Evolutionary conservation across 768 basidiomycete genomes (phyloP).

Genomic region (Trametes meyenii): DNA sequence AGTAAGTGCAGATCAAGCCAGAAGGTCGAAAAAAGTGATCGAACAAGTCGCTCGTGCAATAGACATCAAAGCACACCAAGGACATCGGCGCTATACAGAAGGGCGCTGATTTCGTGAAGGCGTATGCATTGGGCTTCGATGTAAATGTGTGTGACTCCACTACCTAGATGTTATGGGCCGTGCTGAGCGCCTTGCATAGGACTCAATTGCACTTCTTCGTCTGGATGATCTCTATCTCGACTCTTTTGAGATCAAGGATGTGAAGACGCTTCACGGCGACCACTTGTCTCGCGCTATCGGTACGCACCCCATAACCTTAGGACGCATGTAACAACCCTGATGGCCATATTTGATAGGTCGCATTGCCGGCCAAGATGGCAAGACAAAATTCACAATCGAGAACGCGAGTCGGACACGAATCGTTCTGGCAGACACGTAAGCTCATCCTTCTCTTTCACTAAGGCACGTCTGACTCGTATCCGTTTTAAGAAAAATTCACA

Average conservation of each 20-base stretch:
- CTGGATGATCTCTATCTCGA: slow-evolving; percentile 98
- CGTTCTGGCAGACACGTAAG: slow-evolving; percentile 95
- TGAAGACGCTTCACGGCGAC: slow-evolving; percentile 97
- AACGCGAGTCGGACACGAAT: slow-evolving; percentile 97
- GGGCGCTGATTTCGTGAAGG: slow-evolving; percentile 96
- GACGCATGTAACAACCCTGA: no score
- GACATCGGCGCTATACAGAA: slow-evolving; percentile 94
- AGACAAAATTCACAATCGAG: slow-evolving; percentile 98
- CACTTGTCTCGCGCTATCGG: slow-evolving; percentile 98
- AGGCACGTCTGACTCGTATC: neutral
- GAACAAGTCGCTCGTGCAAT: neutral
- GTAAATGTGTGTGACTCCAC: slow-evolving; percentile 68
- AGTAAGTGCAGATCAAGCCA: slow-evolving; percentile 50
- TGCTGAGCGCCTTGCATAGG: slow-evolving; percentile 49
- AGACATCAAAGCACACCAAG: slow-evolving; percentile 96
- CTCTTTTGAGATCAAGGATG: slow-evolving; percentile 98
- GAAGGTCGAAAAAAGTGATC: neutral
- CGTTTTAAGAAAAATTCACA: slow-evolving; percentile 85
- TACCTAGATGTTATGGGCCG: neutral
- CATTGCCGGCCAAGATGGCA: slow-evolving; percentile 98
- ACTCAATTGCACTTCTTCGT: slow-evolving; percentile 92
- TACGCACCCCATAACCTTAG: slow-evolving; percentile 31
- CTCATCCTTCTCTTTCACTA: slow-evolving; percentile 21
- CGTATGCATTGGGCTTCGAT: slow-evolving; percentile 93
- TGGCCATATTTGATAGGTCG: slow-evolving; percentile 57